Base-by-base conservation (phyloP, 169 alveolate species). In the Plasmodium inui region DNA sequence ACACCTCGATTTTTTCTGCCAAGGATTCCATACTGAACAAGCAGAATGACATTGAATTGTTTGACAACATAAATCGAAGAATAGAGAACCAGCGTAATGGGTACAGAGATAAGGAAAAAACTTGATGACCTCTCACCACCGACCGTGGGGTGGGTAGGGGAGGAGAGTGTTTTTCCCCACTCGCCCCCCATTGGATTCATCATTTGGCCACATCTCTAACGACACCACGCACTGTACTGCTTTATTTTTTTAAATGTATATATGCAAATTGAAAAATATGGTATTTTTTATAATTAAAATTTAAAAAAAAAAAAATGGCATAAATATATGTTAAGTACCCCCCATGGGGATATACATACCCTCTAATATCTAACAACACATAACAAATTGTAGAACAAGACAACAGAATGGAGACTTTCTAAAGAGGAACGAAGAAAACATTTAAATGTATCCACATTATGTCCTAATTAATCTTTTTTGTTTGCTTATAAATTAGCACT, bases 1-100 rank as follows among this genome's bases (percentile, higher is more conserved):
- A 89, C 73, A 89, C 89, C 14, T 55, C 88, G 17, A 80, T 89
- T 28, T 89, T 89, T 61, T 89, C 94, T 57, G 94, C 94, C 32
- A 80, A 80, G 53, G 90, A 79, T 55, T 89, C 81, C 34, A 89
- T 89, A 34, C 41, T 89, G 53, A 89, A 50, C 7, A 89, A 80
- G 1, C 94, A 79, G 53, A 41, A 41, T 22, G 83, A 79, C 71
- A 61, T 89, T 14, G 82, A 79, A 19, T 30, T 89, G 46, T 89
- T 89, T 73, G 91, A 89, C 17, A 37, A 61, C n/a, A 80, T 89
- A 55, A 89, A 61, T 67, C 41, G 55, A 73, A 78, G 72, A 80
- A 80, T 89, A 41, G 94, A 89, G 46, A 39, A 14, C 12, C 93
- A 32, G 22, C 50, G 86, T 71, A 82, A 26, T 22, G 41, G 39